Base-by-base conservation (phyloP, 2,329 filamentous ascomycete genomes). In the Colletotrichum sublineola region DNA sequence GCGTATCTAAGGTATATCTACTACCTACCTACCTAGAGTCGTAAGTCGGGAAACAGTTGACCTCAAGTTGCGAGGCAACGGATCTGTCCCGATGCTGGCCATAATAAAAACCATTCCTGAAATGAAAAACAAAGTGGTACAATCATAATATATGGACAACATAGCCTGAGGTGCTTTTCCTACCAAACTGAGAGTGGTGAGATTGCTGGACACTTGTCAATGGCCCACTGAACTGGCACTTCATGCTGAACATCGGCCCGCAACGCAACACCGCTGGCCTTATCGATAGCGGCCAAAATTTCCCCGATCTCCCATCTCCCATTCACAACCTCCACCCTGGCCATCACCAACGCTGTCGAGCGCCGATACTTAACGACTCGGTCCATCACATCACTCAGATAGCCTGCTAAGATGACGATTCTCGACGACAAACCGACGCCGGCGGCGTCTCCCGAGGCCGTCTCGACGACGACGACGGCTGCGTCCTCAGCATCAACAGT, bases 271-370 rank as follows among this genome's bases (percentile, higher is more conserved):
- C 29, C 5, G 31, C 14, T 36, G 14, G 56, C 33, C 46, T 72
- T 70, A 73, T 73, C 70, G 70, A 73, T 73, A 73, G 63, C 53
- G 33, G 40, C 70, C 70, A 70, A 70, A 73, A 73, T 58, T 72
- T 72, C 66, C 69, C 63, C 36, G 20, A 52, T 48, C 46, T 63
- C 56, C 42, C 12, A 52, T 42, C 36, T 40, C 31, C 38, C 48
- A 46, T 44, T 12, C 20, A 56, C 62, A 14, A 64, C 50, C 62
- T 56, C 29, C 50, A 46, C 44, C 50, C 20, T 46, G 38, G 2
- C 50, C 24, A 56, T 44, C 50, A 53, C 40, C 38, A 31, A 64
- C 24, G 29, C 38, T 15, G 44, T 36, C 62, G n/a, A 46, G 12
- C 50, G 29, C 40, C 62, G 14, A 63, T 12, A 53, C 48, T 18